Evolutionary conservation across 345 rosid genomes (phyloP).

Genomic region (Eucalyptus camaldulensis): DNA sequence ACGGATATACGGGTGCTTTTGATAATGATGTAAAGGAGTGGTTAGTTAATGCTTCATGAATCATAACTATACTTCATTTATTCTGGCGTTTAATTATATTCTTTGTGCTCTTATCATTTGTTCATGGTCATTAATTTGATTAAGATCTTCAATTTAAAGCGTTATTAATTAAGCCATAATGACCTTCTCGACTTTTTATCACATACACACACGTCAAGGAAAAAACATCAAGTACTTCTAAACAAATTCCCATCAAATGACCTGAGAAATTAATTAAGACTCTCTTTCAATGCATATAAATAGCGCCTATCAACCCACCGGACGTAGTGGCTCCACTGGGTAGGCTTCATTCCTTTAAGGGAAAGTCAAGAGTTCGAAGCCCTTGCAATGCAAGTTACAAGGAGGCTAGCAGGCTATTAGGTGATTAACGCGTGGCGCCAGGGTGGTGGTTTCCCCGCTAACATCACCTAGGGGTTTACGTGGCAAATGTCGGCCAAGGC

Average conservation of each 20-base stretch:
- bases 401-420: too few relatives aligned
- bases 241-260: background rate
- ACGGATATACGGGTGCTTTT: background rate
- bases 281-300: background rate
- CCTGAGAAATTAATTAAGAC: background rate
- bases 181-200: too few relatives aligned
- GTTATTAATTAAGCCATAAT: background rate
- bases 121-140: background rate
- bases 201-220: background rate
- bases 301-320: background rate
- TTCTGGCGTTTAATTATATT: background rate
- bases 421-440: too few relatives aligned
- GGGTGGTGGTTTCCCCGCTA: too few relatives aligned
- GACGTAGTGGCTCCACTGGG: too few relatives aligned
- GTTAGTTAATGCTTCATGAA: background rate
- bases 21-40: background rate
- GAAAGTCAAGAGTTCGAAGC: too few relatives aligned
- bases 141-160: background rate
- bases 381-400: too few relatives aligned
- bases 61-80: background rate
- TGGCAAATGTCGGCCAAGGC: too few relatives aligned
- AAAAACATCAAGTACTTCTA: background rate
- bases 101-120: background rate
- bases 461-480: too few relatives aligned
- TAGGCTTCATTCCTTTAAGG: too few relatives aligned